A percentile compares a stretch with the other conserved stretches of the same genome.
phyloP scores from a whole-genome alignment of 2,329 filamentous ascomycete species.

The Phyllosticta citribraziliensis region DNA sequence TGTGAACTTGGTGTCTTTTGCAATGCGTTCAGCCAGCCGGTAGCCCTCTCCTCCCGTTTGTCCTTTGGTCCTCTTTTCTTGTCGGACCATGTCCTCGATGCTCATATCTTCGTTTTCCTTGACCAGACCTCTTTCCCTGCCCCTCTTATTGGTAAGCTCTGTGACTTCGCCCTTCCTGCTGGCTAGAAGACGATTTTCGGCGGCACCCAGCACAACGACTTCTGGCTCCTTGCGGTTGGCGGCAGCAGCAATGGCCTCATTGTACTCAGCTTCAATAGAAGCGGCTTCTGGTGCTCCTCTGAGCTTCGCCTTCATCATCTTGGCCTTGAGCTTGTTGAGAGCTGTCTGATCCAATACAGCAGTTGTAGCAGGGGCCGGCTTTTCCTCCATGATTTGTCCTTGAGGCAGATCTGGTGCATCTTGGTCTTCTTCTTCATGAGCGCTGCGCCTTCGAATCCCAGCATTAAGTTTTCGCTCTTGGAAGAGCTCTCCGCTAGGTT shows the following conservation, averaged over 20 bases:
- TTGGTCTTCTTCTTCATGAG: conserved; percentile 8
- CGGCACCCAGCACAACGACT: conserved; percentile 72
- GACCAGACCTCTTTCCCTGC: conserved; percentile 72
- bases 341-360: conserved; percentile 62
- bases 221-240: conserved; percentile 48
- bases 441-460: conserved; percentile 34
- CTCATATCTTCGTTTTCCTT: conserved; percentile 92
- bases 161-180: conserved; percentile 65
- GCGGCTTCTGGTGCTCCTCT: conserved; percentile 65
- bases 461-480: conserved; percentile 60
- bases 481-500: conserved; percentile 79
- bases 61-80: conserved; percentile 77
- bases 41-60: conserved; percentile 70
- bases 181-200: conserved; percentile 86
- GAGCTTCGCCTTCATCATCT: conserved; percentile 92
- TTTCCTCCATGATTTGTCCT: conserved; percentile 49
- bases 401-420: conserved; percentile 34
- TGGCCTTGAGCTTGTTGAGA: conserved; percentile 81
- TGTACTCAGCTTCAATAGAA: conserved; percentile 75
- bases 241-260: conserved; percentile 55
- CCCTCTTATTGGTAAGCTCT: conserved; percentile 67
- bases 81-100: conserved; percentile 92
- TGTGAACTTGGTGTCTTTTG: conserved; percentile 83
- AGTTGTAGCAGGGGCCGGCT: conserved; percentile 36
- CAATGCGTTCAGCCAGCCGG: conserved; percentile 82